These are phyloP conservation scores for Skeletonema menzelii DNA, from an alignment of 108 stramenopile species.

Conservation along the genomic window DNA sequence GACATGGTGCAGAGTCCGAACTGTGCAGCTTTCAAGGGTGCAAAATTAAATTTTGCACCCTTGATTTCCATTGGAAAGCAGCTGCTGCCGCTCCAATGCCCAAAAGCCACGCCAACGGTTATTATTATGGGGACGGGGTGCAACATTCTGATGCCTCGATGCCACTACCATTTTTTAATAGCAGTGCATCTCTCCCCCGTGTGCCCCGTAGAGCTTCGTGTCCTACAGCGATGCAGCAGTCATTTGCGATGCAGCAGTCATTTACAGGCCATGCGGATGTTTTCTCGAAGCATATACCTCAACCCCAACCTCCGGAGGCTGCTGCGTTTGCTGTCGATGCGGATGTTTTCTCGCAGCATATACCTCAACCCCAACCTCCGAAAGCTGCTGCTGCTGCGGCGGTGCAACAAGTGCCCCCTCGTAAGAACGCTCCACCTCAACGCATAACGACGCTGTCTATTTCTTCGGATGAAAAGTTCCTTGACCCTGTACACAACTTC, in stretches of 20 bases:
- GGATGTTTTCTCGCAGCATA: no score
- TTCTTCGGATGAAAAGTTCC: conserved; percentile 3
- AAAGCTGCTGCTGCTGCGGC: background rate
- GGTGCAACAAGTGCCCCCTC: background rate
- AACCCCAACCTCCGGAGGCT: background rate
- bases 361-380: no score
- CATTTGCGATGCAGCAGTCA: background rate
- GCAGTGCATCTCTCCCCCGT: no score
- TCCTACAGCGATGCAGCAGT: background rate
- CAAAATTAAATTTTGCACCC: no score
- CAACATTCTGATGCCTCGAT: background rate
- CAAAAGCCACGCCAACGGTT: background rate
- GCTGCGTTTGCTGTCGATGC: background rate
- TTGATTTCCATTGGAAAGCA: background rate
- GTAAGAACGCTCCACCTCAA: background rate
- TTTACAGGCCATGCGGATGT: background rate
- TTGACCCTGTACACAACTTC: conserved; percentile 18
- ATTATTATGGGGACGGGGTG: background rate
- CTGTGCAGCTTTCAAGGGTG: no score
- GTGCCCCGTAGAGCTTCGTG: background rate
- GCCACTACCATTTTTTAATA: no score
- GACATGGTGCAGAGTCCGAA: no score
- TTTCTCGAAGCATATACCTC: no score
- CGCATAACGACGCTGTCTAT: background rate
- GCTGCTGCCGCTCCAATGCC: background rate